phyloP scores from a whole-genome alignment of 225 moss, liverwort and hornwort species.

The Sphagnum tenellum region DNA sequence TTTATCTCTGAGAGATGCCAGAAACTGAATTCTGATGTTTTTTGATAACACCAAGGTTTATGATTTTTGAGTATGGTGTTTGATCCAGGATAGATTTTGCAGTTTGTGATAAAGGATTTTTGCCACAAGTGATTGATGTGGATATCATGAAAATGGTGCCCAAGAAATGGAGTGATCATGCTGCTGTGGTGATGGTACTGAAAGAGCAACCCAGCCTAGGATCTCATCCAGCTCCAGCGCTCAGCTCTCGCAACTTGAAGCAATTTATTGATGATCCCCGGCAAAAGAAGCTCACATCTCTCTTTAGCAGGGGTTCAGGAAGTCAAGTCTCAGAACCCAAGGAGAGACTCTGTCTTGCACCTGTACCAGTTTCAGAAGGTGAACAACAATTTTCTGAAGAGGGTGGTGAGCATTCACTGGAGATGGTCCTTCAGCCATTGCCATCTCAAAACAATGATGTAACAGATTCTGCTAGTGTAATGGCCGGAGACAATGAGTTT shows the following conservation, averaged over 20 bases:
- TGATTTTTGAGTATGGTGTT: background rate
- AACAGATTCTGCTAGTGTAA: background rate
- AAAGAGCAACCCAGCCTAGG: slow-evolving; percentile 54
- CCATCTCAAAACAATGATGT: too few species aligned
- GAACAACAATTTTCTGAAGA: too few species aligned
- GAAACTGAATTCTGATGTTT: background rate
- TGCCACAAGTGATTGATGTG: slow-evolving; percentile 55
- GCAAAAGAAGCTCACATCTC: slow-evolving; percentile 66
- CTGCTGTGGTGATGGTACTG: slow-evolving; percentile 57
- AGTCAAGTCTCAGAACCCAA: slow-evolving; percentile 9
- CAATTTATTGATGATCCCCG: slow-evolving; percentile 68
- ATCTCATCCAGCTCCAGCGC: slow-evolving; percentile 48
- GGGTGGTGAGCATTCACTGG: too few species aligned
- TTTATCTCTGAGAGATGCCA: background rate
- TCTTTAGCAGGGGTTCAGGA: slow-evolving; percentile 42
- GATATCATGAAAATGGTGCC: slow-evolving; percentile 49
- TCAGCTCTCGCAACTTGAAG: slow-evolving; percentile 79
- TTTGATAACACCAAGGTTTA: background rate
- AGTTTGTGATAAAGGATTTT: slow-evolving; percentile 56
- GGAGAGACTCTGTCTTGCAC: slow-evolving; percentile 14
- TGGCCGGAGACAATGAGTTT: background rate
- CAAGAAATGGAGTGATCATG: slow-evolving; percentile 71
- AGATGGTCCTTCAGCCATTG: too few species aligned
- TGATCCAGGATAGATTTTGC: slow-evolving; percentile 72
- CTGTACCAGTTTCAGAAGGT: background rate